Evolutionary conservation across 1,284 basidiomycete species (phyloP).

Genomic region (Trametes sp.): DNA sequence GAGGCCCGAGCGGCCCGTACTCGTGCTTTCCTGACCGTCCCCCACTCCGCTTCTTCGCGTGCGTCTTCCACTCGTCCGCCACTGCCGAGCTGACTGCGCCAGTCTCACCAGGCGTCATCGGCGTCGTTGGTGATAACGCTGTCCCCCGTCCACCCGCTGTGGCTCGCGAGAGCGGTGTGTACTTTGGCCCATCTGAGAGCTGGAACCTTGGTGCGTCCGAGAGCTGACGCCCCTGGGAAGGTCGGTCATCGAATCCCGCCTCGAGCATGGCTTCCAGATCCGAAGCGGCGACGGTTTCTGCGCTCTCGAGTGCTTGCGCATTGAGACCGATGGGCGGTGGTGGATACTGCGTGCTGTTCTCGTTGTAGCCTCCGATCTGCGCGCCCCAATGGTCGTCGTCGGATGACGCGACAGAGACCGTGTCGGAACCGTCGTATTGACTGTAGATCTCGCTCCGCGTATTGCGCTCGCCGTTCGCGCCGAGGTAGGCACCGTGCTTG

Average conservation of each 20-base stretch:
- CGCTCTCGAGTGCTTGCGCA: conserved; percentile 56
- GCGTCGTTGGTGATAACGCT: conserved; percentile 47
- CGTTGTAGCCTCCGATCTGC: conserved; percentile 90
- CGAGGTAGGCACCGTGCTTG: conserved; percentile 70
- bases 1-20: conserved; percentile 81
- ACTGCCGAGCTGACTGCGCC: conserved; percentile 47
- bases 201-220: conserved; percentile 62
- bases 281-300: conserved; percentile 71
- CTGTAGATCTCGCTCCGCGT: conserved; percentile 63
- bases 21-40: conserved; percentile 52
- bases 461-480: conserved; percentile 67
- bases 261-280: conserved; percentile 93
- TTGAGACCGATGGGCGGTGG: conserved; percentile 83
- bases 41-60: conserved; percentile 53
- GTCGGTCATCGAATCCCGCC: conserved; percentile 81
- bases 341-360: conserved; percentile 78
- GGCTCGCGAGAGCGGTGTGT: conserved; percentile 62
- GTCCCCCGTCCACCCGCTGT: conserved; percentile 48
- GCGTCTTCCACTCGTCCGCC: conserved; percentile 49
- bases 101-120: conserved; percentile 18
- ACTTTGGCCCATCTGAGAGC: conserved; percentile 60
- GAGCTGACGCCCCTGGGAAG: conserved; percentile 45
- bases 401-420: conserved; percentile 81
- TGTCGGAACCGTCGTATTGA: conserved; percentile 77
- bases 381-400: conserved; percentile 95